phyloP scores from a whole-genome alignment of 202 grass and related monocot species.

The Carex sylvatica region DNA sequence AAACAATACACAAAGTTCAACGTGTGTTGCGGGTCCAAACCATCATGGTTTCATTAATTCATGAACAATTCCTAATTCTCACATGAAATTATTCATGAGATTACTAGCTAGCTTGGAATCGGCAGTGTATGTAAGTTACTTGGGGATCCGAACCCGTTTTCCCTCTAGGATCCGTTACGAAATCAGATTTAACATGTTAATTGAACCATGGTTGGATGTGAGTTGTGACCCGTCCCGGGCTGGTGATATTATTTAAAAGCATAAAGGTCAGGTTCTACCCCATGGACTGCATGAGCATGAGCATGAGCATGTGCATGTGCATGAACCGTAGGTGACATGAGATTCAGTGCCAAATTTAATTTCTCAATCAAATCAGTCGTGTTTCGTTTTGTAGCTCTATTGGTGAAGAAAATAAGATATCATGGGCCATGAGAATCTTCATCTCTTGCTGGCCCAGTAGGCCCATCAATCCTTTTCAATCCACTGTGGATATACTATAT shows the following conservation, averaged over 20 bases:
- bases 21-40: not conserved
- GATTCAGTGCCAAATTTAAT: conserved; percentile 11
- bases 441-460: not conserved
- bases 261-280: not conserved
- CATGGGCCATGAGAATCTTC: conserved; percentile 8
- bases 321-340: not conserved
- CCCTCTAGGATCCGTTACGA: not conserved
- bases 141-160: no score
- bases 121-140: no score
- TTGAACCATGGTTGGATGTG: not conserved
- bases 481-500: not conserved
- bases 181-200: not conserved
- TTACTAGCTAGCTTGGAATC: no score
- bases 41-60: not conserved
- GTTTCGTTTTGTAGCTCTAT: conserved; percentile 2
- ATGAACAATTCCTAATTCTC: not conserved
- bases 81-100: not conserved
- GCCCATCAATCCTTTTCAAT: not conserved
- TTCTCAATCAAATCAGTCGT: conserved; percentile 5
- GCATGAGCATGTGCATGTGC: not conserved
- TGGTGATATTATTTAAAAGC: no score
- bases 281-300: not conserved
- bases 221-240: no score
- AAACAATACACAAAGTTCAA: not conserved
- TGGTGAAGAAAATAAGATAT: not conserved